phyloP scores from a whole-genome alignment of 31 red algal genomes.

The Odonthalia washingtoniensis region DNA sequence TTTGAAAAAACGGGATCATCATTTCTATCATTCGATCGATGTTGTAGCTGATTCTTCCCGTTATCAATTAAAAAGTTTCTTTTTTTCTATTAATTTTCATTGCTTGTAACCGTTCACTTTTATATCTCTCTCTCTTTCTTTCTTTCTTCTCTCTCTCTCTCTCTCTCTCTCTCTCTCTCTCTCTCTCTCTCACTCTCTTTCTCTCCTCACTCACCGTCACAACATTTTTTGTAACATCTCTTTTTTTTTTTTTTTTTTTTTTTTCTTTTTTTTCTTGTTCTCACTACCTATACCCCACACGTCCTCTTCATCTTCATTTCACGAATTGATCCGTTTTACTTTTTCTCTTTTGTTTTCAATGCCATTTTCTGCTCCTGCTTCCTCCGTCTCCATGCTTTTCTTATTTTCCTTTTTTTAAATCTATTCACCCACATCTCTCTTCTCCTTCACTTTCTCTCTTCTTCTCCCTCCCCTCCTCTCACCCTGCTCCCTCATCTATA shows the following conservation, averaged over 20 bases:
- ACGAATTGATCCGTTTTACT: too few relatives aligned
- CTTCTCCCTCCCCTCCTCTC: conserved; percentile 19
- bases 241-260: not conserved
- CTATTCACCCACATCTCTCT: conserved; percentile 4
- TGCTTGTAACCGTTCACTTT: not conserved
- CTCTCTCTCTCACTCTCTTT: conserved; percentile 7
- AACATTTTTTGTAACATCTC: too few relatives aligned
- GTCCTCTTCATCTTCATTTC: not conserved
- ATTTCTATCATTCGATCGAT: too few relatives aligned
- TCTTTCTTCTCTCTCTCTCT: not conserved
- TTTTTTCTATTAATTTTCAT: not conserved
- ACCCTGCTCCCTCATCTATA: not conserved
- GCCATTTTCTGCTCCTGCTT: not conserved
- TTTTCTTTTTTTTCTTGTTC: not conserved
- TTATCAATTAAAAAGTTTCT: too few relatives aligned
- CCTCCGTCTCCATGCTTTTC: not conserved
- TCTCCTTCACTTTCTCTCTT: not conserved
- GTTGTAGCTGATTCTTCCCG: too few relatives aligned
- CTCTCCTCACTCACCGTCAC: conserved; percentile 14
- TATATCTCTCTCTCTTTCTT: not conserved
- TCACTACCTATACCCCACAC: not conserved
- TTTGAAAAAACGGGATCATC: too few relatives aligned
- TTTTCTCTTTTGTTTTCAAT: not conserved
- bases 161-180: not conserved
- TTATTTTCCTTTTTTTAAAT: not conserved